Percentiles rank a stretch among this genome's conserved stretches.
phyloP scores from a whole-genome alignment of 2,329 filamentous ascomycete species.

The Fusarium staphyleae region DNA sequence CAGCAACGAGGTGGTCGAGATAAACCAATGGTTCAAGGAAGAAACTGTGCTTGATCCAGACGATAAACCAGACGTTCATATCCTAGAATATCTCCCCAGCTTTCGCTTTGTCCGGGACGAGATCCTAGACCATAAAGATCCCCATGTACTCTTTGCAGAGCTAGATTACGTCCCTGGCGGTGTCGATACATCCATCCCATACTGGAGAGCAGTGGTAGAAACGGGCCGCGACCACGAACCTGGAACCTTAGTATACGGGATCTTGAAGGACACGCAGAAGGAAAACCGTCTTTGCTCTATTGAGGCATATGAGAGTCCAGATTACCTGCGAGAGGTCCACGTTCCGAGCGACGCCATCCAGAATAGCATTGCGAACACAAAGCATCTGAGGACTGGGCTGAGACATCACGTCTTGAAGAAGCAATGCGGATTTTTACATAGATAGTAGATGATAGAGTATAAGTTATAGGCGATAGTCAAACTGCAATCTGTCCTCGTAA shows the following conservation, averaged over 20 bases:
- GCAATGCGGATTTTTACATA: conserved; percentile 38
- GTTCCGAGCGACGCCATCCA: conserved; percentile 40
- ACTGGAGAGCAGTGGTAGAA: conserved; percentile 40
- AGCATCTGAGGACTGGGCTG: conserved; percentile 34
- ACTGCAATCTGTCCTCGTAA: no score
- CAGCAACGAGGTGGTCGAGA: conserved; percentile 22
- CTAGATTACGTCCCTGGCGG: conserved; percentile 39
- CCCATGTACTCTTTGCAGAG: conserved; percentile 39
- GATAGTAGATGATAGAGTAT: not conserved
- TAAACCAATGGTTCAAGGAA: conserved; percentile 35
- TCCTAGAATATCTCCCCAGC: conserved; percentile 33
- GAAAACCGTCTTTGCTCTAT: conserved; percentile 34
- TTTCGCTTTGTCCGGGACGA: conserved; percentile 29
- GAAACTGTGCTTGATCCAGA: conserved; percentile 18
- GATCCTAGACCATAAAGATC: conserved; percentile 25
- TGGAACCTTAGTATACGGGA: conserved; percentile 39
- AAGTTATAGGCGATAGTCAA: not conserved
- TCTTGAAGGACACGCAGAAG: conserved; percentile 31
- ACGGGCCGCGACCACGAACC: conserved; percentile 49
- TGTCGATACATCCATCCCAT: conserved; percentile 33
- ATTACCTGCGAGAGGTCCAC: conserved; percentile 41
- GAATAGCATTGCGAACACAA: conserved; percentile 26
- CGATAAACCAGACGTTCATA: conserved; percentile 17
- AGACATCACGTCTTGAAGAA: conserved; percentile 36
- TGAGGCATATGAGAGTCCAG: conserved; percentile 40